These are phyloP conservation scores for Sugiyamaella mastotermitis DNA, from an alignment of 805 yeast species.

Conservation along the genomic window DNA sequence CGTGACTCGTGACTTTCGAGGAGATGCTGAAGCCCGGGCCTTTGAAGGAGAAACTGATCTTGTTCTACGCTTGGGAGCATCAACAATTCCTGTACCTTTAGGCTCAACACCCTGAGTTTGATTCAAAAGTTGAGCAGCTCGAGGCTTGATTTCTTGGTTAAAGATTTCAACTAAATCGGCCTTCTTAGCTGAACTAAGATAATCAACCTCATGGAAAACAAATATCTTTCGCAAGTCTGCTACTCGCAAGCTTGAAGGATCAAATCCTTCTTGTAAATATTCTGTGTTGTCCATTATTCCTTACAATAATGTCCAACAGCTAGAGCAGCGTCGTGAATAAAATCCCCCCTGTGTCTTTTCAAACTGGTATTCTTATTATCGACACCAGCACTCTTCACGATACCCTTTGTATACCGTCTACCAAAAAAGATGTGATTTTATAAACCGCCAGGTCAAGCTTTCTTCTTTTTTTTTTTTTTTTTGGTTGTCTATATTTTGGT, in stretches of 20 bases:
- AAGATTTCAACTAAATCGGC: conserved; percentile 57
- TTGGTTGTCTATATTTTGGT: no score
- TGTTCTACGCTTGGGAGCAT: conserved; percentile 26
- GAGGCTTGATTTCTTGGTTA: conserved; percentile 46
- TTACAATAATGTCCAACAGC: no score
- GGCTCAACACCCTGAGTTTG: conserved; percentile 30
- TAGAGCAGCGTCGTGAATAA: background rate
- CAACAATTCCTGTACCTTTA: conserved; percentile 35
- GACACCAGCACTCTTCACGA: background rate
- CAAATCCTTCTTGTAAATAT: conserved; percentile 44
- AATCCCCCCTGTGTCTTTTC: background rate
- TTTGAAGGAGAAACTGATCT: conserved; percentile 17
- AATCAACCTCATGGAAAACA: conserved; percentile 53
- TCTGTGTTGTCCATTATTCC: conserved; percentile 16
- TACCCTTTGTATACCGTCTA: no score
- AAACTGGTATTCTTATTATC: no score
- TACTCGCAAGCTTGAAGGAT: conserved; percentile 59
- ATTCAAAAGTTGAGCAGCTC: conserved; percentile 37
- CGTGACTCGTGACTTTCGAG: conserved; percentile 3
- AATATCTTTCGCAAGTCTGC: conserved; percentile 66
- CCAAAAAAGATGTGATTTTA: no score
- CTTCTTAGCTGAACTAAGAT: conserved; percentile 60
- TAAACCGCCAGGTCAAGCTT: no score
- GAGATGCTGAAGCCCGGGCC: conserved; percentile 10
- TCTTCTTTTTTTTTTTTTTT: no score